These are phyloP conservation scores for Saturnispora sekii DNA, from an alignment of 805 yeast genomes.

Conservation along the genomic window DNA sequence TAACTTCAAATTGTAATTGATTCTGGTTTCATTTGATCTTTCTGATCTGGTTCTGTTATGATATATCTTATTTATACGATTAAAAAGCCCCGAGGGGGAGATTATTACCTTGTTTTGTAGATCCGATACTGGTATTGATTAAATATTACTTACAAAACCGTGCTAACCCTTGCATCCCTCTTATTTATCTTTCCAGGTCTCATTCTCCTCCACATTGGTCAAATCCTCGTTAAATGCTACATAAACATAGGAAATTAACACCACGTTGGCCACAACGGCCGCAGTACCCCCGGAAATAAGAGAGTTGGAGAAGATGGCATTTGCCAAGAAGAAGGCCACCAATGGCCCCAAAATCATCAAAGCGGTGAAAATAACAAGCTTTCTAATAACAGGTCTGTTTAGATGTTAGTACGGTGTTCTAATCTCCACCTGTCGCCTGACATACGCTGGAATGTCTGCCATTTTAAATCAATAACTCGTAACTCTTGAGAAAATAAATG, in stretches of 20 bases:
- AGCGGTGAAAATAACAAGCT: constrained; percentile 63
- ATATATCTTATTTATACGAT: constrained; percentile 1
- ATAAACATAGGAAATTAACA: constrained; percentile 60
- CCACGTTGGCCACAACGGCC: constrained; percentile 66
- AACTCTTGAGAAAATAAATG: too few relatives aligned
- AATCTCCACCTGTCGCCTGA: constrained; percentile 3
- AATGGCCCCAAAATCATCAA: constrained; percentile 69
- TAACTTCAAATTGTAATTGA: neutral
- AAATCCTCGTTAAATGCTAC: constrained; percentile 64
- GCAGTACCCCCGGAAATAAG: constrained; percentile 73
- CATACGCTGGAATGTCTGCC: constrained; percentile 32
- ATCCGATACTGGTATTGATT: too few relatives aligned
- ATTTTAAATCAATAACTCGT: constrained; percentile 10
- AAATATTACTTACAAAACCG: neutral
- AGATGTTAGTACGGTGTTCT: neutral
- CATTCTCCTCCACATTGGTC: constrained; percentile 21
- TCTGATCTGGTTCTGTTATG: neutral
- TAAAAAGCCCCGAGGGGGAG: neutral
- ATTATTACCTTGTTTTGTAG: too few relatives aligned
- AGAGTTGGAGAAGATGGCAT: constrained; percentile 35
- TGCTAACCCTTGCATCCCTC: too few relatives aligned
- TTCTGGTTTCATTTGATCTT: too few relatives aligned
- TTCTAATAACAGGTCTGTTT: constrained; percentile 49
- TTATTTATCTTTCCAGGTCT: neutral
- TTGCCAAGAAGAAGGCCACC: constrained; percentile 43